phyloP scores from a whole-genome alignment of 2,329 filamentous ascomycete species.

The Shiraia sp. region DNA sequence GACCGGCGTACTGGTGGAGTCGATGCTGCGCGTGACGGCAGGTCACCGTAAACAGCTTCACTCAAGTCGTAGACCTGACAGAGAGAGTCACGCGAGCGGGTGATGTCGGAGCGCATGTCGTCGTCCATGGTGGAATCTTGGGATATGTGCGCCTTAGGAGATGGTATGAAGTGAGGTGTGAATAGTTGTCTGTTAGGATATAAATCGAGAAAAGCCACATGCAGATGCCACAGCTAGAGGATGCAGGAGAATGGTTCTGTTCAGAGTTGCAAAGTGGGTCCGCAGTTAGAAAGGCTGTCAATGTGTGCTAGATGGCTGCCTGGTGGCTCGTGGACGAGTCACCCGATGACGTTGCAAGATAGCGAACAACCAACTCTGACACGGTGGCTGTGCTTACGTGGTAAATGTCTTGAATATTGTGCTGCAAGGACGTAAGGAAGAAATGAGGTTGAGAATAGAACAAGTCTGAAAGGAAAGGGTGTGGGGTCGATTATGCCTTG shows the following conservation, averaged over 20 bases:
- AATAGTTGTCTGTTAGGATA: not conserved
- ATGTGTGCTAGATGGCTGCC: slow-evolving; percentile 27
- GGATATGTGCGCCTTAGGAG: not conserved
- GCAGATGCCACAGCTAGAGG: slow-evolving; percentile 16
- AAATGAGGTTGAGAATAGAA: not conserved
- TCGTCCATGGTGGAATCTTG: slow-evolving; percentile 14
- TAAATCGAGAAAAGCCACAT: slow-evolving; percentile 14
- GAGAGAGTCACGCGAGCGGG: slow-evolving; percentile 22
- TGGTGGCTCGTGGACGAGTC: slow-evolving; percentile 29
- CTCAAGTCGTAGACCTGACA: slow-evolving; percentile 16
- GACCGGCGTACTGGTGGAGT: slow-evolving; percentile 11
- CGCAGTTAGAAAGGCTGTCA: slow-evolving; percentile 4
- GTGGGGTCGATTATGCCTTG: no score
- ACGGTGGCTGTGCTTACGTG: slow-evolving; percentile 21
- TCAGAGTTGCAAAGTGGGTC: slow-evolving; percentile 1
- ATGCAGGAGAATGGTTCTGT: slow-evolving; percentile 21
- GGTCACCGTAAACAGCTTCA: slow-evolving; percentile 18
- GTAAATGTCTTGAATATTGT: slow-evolving; percentile 12
- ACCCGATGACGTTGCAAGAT: slow-evolving; percentile 35
- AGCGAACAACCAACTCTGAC: slow-evolving; percentile 1
- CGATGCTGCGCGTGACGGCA: slow-evolving; percentile 21
- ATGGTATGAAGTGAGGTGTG: not conserved
- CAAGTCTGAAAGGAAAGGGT: slow-evolving; percentile 1
- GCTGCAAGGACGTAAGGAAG: not conserved
- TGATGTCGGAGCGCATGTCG: slow-evolving; percentile 8